These are phyloP conservation scores for Pleomassaria siparia DNA, from an alignment of 2,329 filamentous ascomycete species.

Conservation along the genomic window DNA sequence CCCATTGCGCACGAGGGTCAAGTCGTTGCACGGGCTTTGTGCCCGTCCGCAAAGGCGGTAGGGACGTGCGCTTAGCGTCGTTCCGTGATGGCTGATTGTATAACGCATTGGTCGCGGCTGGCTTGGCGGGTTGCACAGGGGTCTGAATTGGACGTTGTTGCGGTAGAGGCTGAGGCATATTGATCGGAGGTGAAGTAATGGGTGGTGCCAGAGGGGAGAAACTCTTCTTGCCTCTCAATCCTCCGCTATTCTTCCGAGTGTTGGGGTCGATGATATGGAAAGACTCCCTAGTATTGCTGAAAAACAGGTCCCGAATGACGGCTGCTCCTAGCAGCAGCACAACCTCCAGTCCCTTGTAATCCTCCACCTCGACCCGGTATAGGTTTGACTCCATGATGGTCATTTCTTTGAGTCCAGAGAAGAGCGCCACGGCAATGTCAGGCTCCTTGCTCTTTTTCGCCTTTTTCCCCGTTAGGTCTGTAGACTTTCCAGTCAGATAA, in stretches of 20 bases:
- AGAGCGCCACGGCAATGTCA: conserved; percentile 92
- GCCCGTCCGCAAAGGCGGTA: conserved; percentile 31
- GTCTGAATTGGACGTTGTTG: conserved; percentile 21
- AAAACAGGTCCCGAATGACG: conserved; percentile 64
- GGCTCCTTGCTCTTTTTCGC: conserved; percentile 76
- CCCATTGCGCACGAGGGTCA: conserved; percentile 56
- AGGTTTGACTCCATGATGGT: conserved; percentile 95
- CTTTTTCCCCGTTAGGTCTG: conserved; percentile 65
- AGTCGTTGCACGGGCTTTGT: conserved; percentile 25
- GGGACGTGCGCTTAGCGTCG: conserved; percentile 29
- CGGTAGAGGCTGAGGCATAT: conserved; percentile 33
- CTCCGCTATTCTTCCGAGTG: conserved; percentile 40
- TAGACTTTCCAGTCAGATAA: conserved; percentile 77
- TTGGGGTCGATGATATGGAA: conserved; percentile 70
- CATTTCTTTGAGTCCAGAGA: conserved; percentile 69
- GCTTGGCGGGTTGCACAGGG: conserved; percentile 17
- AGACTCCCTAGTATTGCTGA: conserved; percentile 66
- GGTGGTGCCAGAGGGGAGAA: conserved; percentile 34
- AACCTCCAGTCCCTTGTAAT: conserved; percentile 89
- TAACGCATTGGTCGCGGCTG: conserved; percentile 17
- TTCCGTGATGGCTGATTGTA: conserved; percentile 15
- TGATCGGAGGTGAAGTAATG: conserved; percentile 31
- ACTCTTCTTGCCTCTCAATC: conserved; percentile 35
- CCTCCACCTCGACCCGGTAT: conserved; percentile 86
- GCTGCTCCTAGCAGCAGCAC: conserved; percentile 66